Evolutionary conservation across 139 green algal species (phyloP), one percentile per base, ranked within the genome.

Genomic region (Pedinophyceae sp.): DNA sequence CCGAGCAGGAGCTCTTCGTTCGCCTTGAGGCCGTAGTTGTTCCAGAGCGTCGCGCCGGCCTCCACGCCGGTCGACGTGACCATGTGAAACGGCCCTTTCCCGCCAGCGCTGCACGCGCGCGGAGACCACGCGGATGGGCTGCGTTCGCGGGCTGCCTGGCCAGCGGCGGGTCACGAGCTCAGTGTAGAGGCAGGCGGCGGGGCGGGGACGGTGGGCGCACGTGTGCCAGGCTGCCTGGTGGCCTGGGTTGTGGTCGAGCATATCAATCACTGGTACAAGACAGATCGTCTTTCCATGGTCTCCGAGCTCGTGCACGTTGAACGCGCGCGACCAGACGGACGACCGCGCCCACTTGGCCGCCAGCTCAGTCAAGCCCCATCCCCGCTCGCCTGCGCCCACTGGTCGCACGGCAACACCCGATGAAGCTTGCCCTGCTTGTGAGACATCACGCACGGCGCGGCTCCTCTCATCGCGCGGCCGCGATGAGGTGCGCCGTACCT

Each of bases 1-100:
- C 60, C 69, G 24, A 75, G 52, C 24, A 81, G 47, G 24, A 81
- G 57, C 69, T 81, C 73, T 26, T 76, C 64, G 45, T 70, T 74
- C 34, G 66, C 61, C 59, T 81, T 77, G 50, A 10, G 25, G 3
- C 69, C 67, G 50, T 81, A 81, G 59, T 81, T 74, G 59, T 66
- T 75, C 41, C 25, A 30, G 27, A 81, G 23, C 2, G 50, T 1
- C 0, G 20, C 17, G 23, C 66, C 73, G 63, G 72, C 59, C 3
- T 27, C 15, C 16, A 71, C 22, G 4, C 51, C 4, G 13, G 56
- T 53, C 18, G 60, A 27, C 2, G 52, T 46, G 30, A 64, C 46
- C 50, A 72, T 74, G 28, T 57, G 25, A 48, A 79, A 74, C 6
- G 55, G n/a, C n/a, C n/a, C n/a, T n/a, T n/a, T n/a, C n/a, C n/a